These are phyloP conservation scores for Penicillium malachiteum DNA, from an alignment of 495 filamentous ascomycete species.

Conservation along the genomic window DNA sequence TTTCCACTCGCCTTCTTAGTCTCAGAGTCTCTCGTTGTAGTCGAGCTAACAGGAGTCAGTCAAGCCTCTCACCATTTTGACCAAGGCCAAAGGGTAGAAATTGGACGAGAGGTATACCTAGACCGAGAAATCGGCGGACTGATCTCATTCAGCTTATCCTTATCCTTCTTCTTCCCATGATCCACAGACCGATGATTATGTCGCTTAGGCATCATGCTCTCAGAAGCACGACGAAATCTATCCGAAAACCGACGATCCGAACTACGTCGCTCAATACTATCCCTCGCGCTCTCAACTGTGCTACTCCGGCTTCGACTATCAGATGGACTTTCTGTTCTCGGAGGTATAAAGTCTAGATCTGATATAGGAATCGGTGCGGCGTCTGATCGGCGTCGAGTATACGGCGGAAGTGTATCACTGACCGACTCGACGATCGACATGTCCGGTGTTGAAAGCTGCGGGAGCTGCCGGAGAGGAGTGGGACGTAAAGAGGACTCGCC, in stretches of 20 bases:
- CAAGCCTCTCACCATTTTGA: neutral
- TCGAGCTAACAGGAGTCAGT: neutral
- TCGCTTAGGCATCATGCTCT: constrained; percentile 9
- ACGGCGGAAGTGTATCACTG: neutral
- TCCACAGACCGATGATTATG: constrained; percentile 4
- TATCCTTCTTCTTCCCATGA: constrained; percentile 1
- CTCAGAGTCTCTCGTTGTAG: neutral
- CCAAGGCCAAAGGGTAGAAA: neutral
- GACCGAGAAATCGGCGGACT: neutral
- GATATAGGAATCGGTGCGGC: constrained; percentile 14
- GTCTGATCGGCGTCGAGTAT: constrained; percentile 9
- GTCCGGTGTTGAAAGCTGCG: neutral
- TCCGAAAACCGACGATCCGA: constrained; percentile 1
- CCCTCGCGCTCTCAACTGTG: neutral
- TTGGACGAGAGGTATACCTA: neutral
- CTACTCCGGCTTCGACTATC: neutral
- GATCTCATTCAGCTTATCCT: neutral
- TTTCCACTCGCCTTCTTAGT: neutral
- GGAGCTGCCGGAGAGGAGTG: neutral
- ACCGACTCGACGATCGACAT: neutral
- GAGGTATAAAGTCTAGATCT: neutral
- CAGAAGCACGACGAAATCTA: constrained; percentile 8
- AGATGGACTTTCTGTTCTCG: neutral
- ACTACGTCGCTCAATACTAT: neutral
- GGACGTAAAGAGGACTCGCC: constrained; percentile 1